Evolutionary conservation across 108 stramenopile species (phyloP).

Genomic region (Cylindrotheca closterium): DNA sequence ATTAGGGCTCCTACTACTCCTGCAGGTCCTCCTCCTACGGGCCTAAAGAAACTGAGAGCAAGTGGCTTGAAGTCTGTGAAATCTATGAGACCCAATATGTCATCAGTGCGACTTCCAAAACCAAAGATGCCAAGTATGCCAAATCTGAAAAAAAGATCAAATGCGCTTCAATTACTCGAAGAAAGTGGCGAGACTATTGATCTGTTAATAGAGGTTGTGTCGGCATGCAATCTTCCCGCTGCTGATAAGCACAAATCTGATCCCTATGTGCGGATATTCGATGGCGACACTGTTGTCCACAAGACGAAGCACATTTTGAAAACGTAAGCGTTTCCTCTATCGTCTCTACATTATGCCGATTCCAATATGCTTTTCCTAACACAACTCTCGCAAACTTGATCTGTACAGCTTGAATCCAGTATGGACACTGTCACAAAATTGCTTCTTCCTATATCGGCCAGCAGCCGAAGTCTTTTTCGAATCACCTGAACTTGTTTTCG

Average conservation of each 20-base stretch:
- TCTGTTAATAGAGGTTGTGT: conserved; percentile 43
- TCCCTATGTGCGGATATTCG: conserved; percentile 46
- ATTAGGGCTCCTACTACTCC: too few species aligned
- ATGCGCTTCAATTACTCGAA: background rate
- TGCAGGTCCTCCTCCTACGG: too few species aligned
- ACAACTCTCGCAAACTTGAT: too few species aligned
- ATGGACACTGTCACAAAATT: conserved; percentile 64
- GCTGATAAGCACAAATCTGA: conserved; percentile 33
- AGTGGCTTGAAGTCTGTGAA: background rate
- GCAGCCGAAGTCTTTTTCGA: conserved; percentile 43
- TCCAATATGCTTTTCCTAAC: too few species aligned
- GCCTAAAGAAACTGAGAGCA: background rate
- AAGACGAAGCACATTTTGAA: conserved; percentile 41
- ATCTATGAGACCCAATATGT: background rate
- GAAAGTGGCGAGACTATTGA: conserved; percentile 10
- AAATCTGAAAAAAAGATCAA: background rate
- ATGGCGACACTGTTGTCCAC: conserved; percentile 47
- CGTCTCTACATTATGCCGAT: too few species aligned
- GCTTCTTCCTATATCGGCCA: conserved; percentile 42
- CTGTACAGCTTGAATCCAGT: conserved; percentile 70
- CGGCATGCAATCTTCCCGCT: conserved; percentile 31
- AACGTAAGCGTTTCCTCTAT: conserved; percentile 1
- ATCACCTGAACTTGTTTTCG: conserved; percentile 44
- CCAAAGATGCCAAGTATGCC: background rate
- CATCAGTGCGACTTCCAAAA: background rate